Base-by-base conservation (phyloP, 2,329 filamentous ascomycete genomes). In the Penicillium crustosum region DNA sequence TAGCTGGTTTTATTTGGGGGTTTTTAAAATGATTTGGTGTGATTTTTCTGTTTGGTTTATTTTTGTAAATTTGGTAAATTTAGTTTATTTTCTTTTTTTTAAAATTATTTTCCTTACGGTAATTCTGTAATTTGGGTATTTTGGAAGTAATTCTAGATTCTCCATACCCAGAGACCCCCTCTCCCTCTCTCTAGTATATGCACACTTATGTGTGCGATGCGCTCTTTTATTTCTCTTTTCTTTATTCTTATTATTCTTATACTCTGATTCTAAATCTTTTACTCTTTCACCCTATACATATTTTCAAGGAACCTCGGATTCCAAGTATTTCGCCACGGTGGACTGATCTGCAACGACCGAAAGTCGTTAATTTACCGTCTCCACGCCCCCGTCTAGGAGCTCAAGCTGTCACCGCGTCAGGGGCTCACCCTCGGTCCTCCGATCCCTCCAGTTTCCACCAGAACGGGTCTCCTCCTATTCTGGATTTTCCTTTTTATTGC, bases 321-420 rank as follows among this genome's bases (percentile, higher is more conserved):
- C 42, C 3, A 31, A 42, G 13, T 13, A 25, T 48, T 57, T 57
- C 12, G 55, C 49, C 55, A 55, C 31, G 52, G 65, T 66, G 65
- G 65, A 59, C 61, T 67, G 63, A 67, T 67, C 62, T 66, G 63
- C 63, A 57, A 48, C 60, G 60, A 59, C 58, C 52, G 57, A 64
- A 65, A 57, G 65, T 63, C 53, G 61, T 65, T 68, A 66, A 68
- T 67, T 66, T 66, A 66, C 65, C 62, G 61, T 63, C 63, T 66
- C 64, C 62, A 63, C 65, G 57, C 60, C 55, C 55, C 61, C 62
- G 57, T 60, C 53, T 50, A 60, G 61, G 64, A 69, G 63, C 62
- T 67, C 61, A 53, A 73, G 68, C 71, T 73, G 71, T 73, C 71
- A 73, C 65, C 69, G 70, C 68, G 69, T 73, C 68, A 73, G 71